Base-by-base conservation (phyloP, 148 eudicot genomes). In the Cornus controversa region DNA sequence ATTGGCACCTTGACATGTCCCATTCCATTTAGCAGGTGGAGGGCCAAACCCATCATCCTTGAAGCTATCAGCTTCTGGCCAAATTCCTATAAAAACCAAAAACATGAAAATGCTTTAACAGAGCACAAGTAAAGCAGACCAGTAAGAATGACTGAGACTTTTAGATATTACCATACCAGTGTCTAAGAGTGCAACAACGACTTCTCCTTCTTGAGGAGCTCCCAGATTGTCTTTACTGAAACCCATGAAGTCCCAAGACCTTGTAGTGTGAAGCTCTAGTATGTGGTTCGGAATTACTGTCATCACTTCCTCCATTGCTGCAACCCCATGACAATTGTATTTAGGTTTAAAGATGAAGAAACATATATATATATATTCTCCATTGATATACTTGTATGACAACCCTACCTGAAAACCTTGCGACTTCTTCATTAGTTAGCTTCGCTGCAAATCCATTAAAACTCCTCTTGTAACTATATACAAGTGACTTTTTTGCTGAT, bases 1-100 rank as follows among this genome's bases (percentile, higher is more conserved):
- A 62, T 80, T 80, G 25, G 79, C 42, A 40, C 74, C 69, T 27
- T 63, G 57, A 73, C 82, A 80, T 45, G 47, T n/a, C 7, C 82
- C 82, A 13, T 80, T 80, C 82, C 82, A 80, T 60, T 24, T 67
- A 1, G 82, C 62, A 11, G 82, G 82, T 37, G 78, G 82, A 28
- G 78, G 63, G 42, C 74, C 47, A 36, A 79, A n/a, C 1, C 36
- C 36, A 8, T 58, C 20, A 60, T 79, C 77, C 5, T 34, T 79
- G 72, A 79, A 79, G 60, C 79, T 76, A 20, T 76, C 79, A 4
- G 73, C 15, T 70, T 77, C 79, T 1, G 79, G 79, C 79, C 79
- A 77, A 37, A 69, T 20, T 67, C 79, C 72, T 76, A 22, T 15
- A 26, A 40, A 36, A 2, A 18, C 9, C 65, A 8, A 16, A 37